Evolutionary conservation across 139 green algal genomes (phyloP).

Genomic region (Marvania coccoides): DNA sequence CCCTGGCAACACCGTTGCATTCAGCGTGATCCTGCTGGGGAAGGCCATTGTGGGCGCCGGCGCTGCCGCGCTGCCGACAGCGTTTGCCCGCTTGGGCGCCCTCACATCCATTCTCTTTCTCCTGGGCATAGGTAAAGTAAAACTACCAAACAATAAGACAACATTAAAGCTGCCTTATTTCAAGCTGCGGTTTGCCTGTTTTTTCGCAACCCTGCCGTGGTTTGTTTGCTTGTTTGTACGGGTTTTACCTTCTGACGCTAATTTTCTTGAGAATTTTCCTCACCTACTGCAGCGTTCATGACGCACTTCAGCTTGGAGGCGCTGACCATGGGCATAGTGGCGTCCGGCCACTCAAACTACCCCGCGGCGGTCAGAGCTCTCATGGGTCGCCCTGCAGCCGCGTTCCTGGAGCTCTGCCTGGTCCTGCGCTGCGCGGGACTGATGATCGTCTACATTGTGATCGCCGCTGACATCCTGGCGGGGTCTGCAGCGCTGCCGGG

Average conservation of each 20-base stretch:
- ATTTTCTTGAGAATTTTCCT: too few species aligned
- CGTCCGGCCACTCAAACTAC: neutral
- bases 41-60: neutral
- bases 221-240: too few species aligned
- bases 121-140: neutral
- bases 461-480: slow-evolving; percentile 16
- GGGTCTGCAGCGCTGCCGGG: neutral
- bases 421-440: slow-evolving; percentile 17
- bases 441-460: slow-evolving; percentile 21
- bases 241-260: too few species aligned
- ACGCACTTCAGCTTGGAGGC: neutral
- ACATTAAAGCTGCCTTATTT: too few species aligned
- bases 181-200: too few species aligned
- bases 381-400: neutral
- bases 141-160: too few species aligned
- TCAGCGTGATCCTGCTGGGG: neutral
- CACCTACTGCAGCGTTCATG: too few species aligned
- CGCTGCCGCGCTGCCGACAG: neutral
- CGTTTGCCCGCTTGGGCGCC: neutral
- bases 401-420: slow-evolving; percentile 21
- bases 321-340: neutral
- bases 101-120: neutral
- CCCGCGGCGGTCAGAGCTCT: slow-evolving; percentile 7
- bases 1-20: neutral
- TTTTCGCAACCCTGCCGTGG: too few species aligned